Evolutionary conservation across 192 early-diverging fungal genomes (phyloP).

Genomic region (Dimargaris cristalligena): DNA sequence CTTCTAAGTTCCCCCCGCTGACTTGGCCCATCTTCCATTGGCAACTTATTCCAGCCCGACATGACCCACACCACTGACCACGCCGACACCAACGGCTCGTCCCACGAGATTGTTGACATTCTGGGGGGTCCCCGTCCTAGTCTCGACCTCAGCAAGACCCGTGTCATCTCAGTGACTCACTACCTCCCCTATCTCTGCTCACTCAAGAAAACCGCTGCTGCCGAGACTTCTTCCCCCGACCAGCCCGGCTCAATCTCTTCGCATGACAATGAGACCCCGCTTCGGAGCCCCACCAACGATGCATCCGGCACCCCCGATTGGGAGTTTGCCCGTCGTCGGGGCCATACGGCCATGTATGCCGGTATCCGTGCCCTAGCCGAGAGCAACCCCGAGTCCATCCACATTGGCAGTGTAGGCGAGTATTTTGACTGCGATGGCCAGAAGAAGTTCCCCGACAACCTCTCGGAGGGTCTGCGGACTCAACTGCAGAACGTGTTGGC

Average conservation of each 20-base stretch:
- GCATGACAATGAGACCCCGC: slow-evolving; percentile 2
- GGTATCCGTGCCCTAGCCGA: slow-evolving; percentile 53
- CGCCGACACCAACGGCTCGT: no score
- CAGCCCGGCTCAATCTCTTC: neutral
- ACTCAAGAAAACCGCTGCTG: slow-evolving; percentile 9
- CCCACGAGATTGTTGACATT: no score
- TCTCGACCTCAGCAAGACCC: slow-evolving; percentile 8
- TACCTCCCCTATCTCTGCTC: slow-evolving; percentile 25
- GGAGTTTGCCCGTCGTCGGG: slow-evolving; percentile 37
- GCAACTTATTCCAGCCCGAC: no score
- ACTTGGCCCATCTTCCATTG: no score
- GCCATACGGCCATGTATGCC: slow-evolving; percentile 81
- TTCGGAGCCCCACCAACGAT: neutral
- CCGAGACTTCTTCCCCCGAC: neutral
- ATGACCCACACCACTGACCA: no score
- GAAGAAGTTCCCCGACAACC: slow-evolving; percentile 28
- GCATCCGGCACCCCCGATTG: slow-evolving; percentile 19
- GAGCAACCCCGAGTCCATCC: slow-evolving; percentile 36
- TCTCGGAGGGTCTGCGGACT: slow-evolving; percentile 32
- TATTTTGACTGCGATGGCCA: slow-evolving; percentile 39
- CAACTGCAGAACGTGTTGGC: slow-evolving; percentile 35
- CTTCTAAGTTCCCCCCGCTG: no score
- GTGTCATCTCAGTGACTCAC: slow-evolving; percentile 30
- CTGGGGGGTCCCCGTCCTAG: slow-evolving; percentile 4
- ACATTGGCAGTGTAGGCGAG: slow-evolving; percentile 59